Evolutionary conservation across 352 stramenopile species (phyloP), one percentile per base, ranked within the genome.

Genomic region (Pythium graminicola): DNA sequence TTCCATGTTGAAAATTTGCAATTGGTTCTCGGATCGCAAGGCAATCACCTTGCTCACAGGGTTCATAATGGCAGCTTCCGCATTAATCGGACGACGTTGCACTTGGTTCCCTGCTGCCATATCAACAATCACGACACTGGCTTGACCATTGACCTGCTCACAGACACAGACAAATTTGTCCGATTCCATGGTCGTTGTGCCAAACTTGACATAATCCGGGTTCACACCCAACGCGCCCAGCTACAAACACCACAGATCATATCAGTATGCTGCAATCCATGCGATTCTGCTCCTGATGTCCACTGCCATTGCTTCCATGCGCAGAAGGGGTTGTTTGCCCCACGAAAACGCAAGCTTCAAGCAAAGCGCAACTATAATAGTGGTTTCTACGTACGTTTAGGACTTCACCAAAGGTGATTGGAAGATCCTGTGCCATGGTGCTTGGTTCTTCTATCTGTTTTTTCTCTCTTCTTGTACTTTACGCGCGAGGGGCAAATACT

Each of bases 1-100:
- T 63, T 99, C 96, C 57, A 99, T 91, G 76, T 99, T 99, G 80
- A 99, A 99, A 62, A 99, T 98, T 81, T 99, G 97, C 60, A 99
- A 86, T 67, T 96, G 95, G 62, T 92, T 92, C 59, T 92, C 82
- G n/a, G 84, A 80, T 22, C 83, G 77, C 51, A 94, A 48, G 19
- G 83, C 83, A 55, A 94, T 94, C 14, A 94, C 83, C 65, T 94
- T 94, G 64, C 79, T 86, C 36, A 96, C 81, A n/a, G 97, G 97
- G 79, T 99, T 99, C 97, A 99, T 99, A 56, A 99, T 98, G 44
- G 97, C 96, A n/a, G 96, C 97, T 67, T 99, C 97, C 5, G 96
- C 97, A 60, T 97, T 97, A 63, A 99, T 99, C 22, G 95, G 95
- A 55, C 95, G 90, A 38, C 95, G 88, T 73, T 95, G 81, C 54